A percentile compares a stretch with the other conserved stretches of the same genome.
These are phyloP conservation scores for Eucalyptus sp. DNA, from an alignment of 345 rosid species.

Conservation along the genomic window DNA sequence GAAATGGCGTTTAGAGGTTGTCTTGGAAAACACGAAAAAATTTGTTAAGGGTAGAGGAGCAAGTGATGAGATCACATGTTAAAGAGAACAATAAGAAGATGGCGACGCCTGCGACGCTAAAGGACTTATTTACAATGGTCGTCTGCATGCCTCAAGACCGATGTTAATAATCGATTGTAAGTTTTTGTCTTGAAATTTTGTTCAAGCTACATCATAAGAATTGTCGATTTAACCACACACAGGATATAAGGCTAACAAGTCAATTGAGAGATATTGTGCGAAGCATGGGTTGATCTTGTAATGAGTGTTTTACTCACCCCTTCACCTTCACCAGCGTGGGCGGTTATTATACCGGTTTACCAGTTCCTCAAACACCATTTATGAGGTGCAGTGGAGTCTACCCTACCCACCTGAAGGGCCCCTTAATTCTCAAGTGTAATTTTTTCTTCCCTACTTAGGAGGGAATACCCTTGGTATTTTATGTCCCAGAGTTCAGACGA, in stretches of 20 bases:
- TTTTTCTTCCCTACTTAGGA: no score
- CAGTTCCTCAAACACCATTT: rapidly evolving
- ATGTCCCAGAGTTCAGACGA: rapidly evolving
- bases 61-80: no score
- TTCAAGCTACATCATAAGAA: neutral
- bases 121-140: neutral
- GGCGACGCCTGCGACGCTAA: neutral
- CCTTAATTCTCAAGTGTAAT: no score
- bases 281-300: rapidly evolving
- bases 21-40: neutral
- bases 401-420: rapidly evolving
- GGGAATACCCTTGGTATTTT: no score
- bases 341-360: rapidly evolving
- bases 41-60: no score
- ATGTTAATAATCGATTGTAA: neutral
- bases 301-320: no score
- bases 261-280: rapidly evolving
- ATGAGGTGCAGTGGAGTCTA: rapidly evolving
- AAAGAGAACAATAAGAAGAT: neutral
- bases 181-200: neutral
- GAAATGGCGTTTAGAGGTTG: neutral
- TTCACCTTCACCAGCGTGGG: rapidly evolving
- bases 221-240: no score
- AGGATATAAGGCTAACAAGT: no score
- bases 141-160: no score